phyloP scores from a whole-genome alignment of 805 yeast species.

The Wickerhamiella cacticola region DNA sequence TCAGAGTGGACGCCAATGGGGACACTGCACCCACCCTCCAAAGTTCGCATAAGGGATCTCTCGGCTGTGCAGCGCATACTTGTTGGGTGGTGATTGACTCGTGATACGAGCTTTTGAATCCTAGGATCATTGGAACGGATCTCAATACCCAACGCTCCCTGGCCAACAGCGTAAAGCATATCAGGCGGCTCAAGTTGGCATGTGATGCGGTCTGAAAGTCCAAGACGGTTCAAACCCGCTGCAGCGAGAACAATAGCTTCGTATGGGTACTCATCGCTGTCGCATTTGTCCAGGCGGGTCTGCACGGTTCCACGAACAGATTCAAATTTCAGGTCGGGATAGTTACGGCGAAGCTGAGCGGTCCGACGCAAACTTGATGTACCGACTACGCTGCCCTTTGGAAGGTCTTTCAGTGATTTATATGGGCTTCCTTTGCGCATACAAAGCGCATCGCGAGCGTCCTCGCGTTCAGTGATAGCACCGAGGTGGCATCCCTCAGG shows the following conservation, averaged over 20 bases:
- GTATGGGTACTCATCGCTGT: constrained; percentile 50
- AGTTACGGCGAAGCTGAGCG: constrained; percentile 71
- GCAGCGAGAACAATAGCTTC: constrained; percentile 78
- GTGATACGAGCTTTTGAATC: constrained; percentile 46
- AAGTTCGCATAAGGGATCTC: constrained; percentile 68
- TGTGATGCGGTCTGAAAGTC: constrained; percentile 65
- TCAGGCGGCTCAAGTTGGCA: constrained; percentile 55
- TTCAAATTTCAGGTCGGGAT: constrained; percentile 67
- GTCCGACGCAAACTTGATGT: constrained; percentile 90
- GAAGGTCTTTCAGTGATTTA: constrained; percentile 58
- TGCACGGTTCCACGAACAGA: constrained; percentile 76
- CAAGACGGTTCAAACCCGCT: constrained; percentile 75
- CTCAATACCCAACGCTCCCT: constrained; percentile 93
- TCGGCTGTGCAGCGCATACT: constrained; percentile 77
- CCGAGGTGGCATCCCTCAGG: constrained; percentile 88
- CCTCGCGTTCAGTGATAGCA: constrained; percentile 73
- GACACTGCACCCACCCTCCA: constrained; percentile 97
- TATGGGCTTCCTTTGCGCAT: constrained; percentile 58
- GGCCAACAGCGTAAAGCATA: constrained; percentile 97
- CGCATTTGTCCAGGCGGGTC: constrained; percentile 73
- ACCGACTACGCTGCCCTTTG: constrained; percentile 78
- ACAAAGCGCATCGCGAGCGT: constrained; percentile 84
- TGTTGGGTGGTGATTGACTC: constrained; percentile 54
- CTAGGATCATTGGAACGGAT: constrained; percentile 57
- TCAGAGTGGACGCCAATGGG: constrained; percentile 83